Conservation (phyloP, 1,139 yeast species). For the Citeromyces siamensis region DNA sequence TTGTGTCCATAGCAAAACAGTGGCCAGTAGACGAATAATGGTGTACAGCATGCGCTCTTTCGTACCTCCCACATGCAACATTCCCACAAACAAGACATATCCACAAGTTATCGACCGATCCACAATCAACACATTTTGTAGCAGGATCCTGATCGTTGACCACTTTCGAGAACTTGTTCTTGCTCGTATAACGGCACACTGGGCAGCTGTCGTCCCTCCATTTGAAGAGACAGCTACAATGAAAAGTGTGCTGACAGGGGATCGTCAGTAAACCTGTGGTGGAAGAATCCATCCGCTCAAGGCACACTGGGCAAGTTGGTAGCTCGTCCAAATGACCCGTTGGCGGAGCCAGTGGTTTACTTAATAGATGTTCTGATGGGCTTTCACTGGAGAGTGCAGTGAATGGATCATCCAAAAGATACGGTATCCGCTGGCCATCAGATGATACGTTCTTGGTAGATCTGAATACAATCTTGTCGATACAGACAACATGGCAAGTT, state of each 20-base stretch:
- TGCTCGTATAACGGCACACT: constrained; percentile 68
- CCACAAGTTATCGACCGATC: constrained; percentile 66
- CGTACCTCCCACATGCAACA: constrained; percentile 85
- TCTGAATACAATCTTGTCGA: constrained; percentile 44
- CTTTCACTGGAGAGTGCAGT: constrained; percentile 19
- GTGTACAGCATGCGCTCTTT: constrained; percentile 75
- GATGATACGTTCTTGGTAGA: background rate
- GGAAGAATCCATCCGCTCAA: constrained; percentile 79
- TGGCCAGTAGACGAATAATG: constrained; percentile 75
- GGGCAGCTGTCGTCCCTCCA: constrained; percentile 94
- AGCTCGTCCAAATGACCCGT: constrained; percentile 36
- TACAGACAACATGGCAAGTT: constrained; percentile 63
- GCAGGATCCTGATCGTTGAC: constrained; percentile 14
- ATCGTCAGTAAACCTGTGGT: constrained; percentile 78
- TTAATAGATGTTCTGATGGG: constrained; percentile 3
- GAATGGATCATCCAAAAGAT: constrained; percentile 65
- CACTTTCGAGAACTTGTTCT: constrained; percentile 10
- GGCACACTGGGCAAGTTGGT: constrained; percentile 90
- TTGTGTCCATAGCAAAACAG: constrained; percentile 85
- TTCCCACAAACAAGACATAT: constrained; percentile 84
- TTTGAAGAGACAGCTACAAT: constrained; percentile 76
- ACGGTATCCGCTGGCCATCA: constrained; percentile 33
- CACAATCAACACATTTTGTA: constrained; percentile 38
- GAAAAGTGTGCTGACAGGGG: constrained; percentile 91
- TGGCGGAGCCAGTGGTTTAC: constrained; percentile 8